Conservation (phyloP, 1,139 yeast species). For the Zygoascus hellenicus region DNA sequence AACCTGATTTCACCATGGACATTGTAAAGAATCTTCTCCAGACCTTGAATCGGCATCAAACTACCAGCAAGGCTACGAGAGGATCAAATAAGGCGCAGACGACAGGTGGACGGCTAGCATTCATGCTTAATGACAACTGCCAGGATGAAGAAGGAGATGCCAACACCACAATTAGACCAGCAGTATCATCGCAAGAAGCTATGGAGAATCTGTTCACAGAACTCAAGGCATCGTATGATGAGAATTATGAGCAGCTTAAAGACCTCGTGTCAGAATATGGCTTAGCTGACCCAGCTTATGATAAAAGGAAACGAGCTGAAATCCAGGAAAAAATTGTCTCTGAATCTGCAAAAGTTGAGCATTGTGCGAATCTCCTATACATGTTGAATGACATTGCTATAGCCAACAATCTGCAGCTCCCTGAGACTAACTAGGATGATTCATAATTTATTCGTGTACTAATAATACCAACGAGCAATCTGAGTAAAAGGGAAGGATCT, state of each 20-base stretch:
- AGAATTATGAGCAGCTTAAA: slow-evolving; percentile 7
- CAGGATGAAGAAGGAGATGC: slow-evolving; percentile 24
- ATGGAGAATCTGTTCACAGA: slow-evolving; percentile 13
- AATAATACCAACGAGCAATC: neutral
- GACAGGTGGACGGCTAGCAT: too few relatives aligned
- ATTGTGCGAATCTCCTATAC: slow-evolving; percentile 32
- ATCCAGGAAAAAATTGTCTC: slow-evolving; percentile 23
- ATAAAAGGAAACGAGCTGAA: slow-evolving; percentile 24
- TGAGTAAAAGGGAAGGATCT: neutral
- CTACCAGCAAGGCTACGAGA: too few relatives aligned
- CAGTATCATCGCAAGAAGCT: slow-evolving; percentile 29
- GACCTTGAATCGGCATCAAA: too few relatives aligned
- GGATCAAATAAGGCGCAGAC: too few relatives aligned
- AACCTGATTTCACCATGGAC: too few relatives aligned
- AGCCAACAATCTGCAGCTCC: slow-evolving; percentile 16
- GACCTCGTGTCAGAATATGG: slow-evolving; percentile 22
- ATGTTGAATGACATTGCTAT: slow-evolving; percentile 30
- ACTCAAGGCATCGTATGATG: slow-evolving; percentile 7
- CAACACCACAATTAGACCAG: slow-evolving; percentile 26
- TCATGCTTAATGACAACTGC: slow-evolving; percentile 7
- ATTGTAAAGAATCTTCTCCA: too few relatives aligned
- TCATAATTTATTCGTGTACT: neutral
- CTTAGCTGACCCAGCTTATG: slow-evolving; percentile 26
- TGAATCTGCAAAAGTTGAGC: slow-evolving; percentile 28
- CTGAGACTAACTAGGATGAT: slow-evolving; percentile 1